phyloP scores from a whole-genome alignment of 2,329 filamentous ascomycete species.

The Trichophyton simii region DNA sequence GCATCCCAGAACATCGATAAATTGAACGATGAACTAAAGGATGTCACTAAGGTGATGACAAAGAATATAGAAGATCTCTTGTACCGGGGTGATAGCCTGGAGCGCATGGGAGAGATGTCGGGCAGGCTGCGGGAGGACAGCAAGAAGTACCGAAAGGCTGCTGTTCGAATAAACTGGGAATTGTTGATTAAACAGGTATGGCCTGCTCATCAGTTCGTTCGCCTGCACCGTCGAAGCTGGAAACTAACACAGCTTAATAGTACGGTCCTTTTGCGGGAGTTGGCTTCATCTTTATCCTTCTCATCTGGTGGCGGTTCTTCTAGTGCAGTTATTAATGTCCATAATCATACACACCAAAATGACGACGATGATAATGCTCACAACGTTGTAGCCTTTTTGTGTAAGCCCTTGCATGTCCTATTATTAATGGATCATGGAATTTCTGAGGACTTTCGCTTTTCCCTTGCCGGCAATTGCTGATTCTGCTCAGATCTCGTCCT shows the following conservation, averaged over 20 bases:
- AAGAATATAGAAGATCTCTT: conserved; percentile 98
- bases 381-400: neutral
- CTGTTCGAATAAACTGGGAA: conserved; percentile 96
- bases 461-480: neutral
- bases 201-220: conserved; percentile 5
- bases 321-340: conserved; percentile 27
- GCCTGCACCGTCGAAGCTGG: neutral
- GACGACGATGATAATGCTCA: neutral
- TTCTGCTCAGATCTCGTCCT: conserved; percentile 63
- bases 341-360: neutral
- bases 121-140: conserved; percentile 78
- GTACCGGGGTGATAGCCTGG: conserved; percentile 85
- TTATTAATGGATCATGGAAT: neutral
- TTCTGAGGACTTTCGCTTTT: neutral
- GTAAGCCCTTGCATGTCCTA: neutral
- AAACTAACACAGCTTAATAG: conserved; percentile 24
- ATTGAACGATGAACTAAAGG: conserved; percentile 90
- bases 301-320: conserved; percentile 91
- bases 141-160: conserved; percentile 84
- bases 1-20: conserved; percentile 88
- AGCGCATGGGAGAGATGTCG: conserved; percentile 94
- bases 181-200: conserved; percentile 73
- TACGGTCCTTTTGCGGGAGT: conserved; percentile 83
- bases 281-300: conserved; percentile 68
- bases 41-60: conserved; percentile 98